phyloP scores from a whole-genome alignment of 257 asterid genomes.

The Hygrophila difformis region DNA sequence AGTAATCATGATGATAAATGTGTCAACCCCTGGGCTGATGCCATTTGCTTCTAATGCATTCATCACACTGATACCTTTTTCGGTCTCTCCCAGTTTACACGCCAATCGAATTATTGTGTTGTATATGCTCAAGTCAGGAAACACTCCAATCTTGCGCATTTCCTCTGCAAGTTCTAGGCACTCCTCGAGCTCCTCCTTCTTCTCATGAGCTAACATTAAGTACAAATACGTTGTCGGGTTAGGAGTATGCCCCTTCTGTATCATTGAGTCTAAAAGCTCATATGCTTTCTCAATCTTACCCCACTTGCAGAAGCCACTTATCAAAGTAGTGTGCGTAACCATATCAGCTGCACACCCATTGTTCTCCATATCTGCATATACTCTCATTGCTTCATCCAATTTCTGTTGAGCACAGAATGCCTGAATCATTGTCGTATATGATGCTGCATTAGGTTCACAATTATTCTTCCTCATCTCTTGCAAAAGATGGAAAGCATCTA shows the following conservation, averaged over 20 bases:
- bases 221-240: slow-evolving; percentile 64
- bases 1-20: slow-evolving; percentile 51
- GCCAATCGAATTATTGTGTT: slow-evolving; percentile 58
- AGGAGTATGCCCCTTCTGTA: slow-evolving; percentile 58
- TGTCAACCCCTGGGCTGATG: slow-evolving; percentile 67
- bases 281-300: slow-evolving; percentile 55
- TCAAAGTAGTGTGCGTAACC: slow-evolving; percentile 66
- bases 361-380: slow-evolving; percentile 59
- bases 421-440: slow-evolving; percentile 74
- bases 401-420: slow-evolving; percentile 69
- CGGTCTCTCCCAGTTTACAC: slow-evolving; percentile 66
- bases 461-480: slow-evolving; percentile 64
- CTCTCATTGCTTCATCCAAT: slow-evolving; percentile 68
- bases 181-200: slow-evolving; percentile 76
- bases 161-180: slow-evolving; percentile 61
- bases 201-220: slow-evolving; percentile 81
- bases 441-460: slow-evolving; percentile 68
- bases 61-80: slow-evolving; percentile 47
- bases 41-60: slow-evolving; percentile 58
- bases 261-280: slow-evolving; percentile 58
- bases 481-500: slow-evolving; percentile 69
- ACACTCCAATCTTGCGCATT: slow-evolving; percentile 54
- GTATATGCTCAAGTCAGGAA: slow-evolving; percentile 54
- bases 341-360: slow-evolving; percentile 68
- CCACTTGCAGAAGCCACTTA: slow-evolving; percentile 89